A percentile compares a stretch with the other conserved stretches of the same genome.
Evolutionary conservation across 1,284 basidiomycete species (phyloP).

Genomic region (Sporisorium graminicola): DNA sequence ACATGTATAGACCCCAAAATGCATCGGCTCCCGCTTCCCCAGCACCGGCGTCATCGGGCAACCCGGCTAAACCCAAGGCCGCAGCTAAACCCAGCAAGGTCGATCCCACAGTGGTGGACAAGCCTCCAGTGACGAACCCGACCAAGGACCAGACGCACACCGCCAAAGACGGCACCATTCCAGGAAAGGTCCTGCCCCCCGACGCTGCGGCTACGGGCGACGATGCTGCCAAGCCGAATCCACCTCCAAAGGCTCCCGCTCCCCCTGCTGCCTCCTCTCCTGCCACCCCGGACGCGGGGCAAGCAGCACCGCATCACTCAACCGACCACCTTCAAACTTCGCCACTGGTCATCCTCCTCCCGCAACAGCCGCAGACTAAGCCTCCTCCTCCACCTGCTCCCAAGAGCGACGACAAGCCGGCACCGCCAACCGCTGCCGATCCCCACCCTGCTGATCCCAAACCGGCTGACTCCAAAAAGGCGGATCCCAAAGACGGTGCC

Average conservation of each 20-base stretch:
- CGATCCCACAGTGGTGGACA: conserved; percentile 21
- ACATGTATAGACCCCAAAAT: conserved; percentile 25
- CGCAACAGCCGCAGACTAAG: not conserved
- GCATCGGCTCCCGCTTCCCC: no score
- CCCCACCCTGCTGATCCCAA: not conserved
- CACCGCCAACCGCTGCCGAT: not conserved
- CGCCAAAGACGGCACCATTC: conserved; percentile 15
- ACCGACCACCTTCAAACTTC: not conserved
- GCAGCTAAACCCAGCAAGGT: not conserved
- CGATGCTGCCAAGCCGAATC: not conserved
- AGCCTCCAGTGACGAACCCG: conserved; percentile 2
- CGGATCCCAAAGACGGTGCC: not conserved
- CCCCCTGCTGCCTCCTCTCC: no score
- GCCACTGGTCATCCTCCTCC: not conserved
- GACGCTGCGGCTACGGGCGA: not conserved
- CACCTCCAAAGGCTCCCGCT: not conserved
- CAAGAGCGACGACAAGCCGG: not conserved
- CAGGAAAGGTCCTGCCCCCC: conserved; percentile 4
- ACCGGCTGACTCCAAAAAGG: not conserved
- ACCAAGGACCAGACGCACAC: conserved; percentile 9
- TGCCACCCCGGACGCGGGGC: no score
- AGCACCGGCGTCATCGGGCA: no score
- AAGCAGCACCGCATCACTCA: no score
- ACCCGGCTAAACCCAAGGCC: no score
- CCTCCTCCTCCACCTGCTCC: not conserved